Conservation (phyloP, 1,284 basidiomycete species). For the Ceratobasidium sp. region DNA sequence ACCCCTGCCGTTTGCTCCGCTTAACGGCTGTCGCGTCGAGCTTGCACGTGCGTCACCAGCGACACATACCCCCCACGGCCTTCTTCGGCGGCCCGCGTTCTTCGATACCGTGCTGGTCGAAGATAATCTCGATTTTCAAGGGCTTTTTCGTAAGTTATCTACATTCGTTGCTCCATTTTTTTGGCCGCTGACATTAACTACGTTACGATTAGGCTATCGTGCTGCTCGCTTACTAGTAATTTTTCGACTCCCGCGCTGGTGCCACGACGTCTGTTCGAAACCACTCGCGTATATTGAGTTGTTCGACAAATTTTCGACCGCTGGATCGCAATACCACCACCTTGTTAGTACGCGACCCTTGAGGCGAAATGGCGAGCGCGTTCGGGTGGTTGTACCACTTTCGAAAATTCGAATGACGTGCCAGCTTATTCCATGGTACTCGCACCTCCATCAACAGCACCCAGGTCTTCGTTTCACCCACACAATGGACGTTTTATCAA, state of each 20-base stretch:
- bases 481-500: neutral
- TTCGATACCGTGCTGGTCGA: slow-evolving; percentile 10
- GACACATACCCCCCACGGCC: neutral
- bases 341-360: neutral
- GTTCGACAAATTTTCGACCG: neutral
- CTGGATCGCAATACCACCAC: neutral
- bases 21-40: neutral
- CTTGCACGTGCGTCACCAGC: slow-evolving; percentile 1
- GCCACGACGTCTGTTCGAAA: neutral
- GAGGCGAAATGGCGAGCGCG: neutral
- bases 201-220: neutral
- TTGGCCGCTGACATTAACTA: neutral
- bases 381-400: neutral
- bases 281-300: neutral
- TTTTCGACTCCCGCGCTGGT: neutral
- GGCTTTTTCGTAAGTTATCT: neutral
- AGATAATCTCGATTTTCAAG: neutral
- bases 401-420: neutral
- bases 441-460: neutral
- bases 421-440: neutral
- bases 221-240: neutral
- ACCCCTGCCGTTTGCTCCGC: neutral
- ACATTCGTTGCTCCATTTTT: neutral
- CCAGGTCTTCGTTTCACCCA: neutral
- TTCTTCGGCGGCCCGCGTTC: neutral